Percentiles rank a stretch among this genome's conserved stretches.
phyloP scores from a whole-genome alignment of 495 filamentous ascomycete species.

The Hypomontagnella monticulosa region DNA sequence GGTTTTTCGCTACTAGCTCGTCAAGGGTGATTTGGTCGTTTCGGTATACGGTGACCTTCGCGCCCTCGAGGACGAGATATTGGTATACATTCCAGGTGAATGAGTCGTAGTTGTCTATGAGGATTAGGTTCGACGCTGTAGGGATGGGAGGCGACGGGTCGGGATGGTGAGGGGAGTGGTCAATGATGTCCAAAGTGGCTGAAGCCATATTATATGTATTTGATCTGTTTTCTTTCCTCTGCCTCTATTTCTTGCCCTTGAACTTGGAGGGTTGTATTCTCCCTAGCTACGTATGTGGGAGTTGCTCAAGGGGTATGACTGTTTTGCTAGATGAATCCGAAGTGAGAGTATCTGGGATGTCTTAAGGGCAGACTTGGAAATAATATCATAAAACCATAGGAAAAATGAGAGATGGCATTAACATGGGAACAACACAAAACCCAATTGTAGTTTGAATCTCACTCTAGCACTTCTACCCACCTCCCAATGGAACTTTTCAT shows the following conservation, averaged over 20 bases:
- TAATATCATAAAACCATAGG: too few species aligned
- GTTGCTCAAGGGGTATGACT: background rate
- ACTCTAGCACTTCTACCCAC: constrained; percentile 15
- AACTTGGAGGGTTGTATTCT: background rate
- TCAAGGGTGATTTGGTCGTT: constrained; percentile 92
- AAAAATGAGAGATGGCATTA: background rate
- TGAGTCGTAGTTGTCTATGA: constrained; percentile 99
- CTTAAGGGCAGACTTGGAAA: background rate
- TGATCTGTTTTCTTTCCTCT: background rate
- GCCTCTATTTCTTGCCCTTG: background rate
- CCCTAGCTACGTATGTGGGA: background rate
- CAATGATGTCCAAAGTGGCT: constrained; percentile 66
- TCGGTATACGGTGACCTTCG: constrained; percentile 84
- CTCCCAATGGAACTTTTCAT: background rate
- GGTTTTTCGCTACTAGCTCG: constrained; percentile 80
- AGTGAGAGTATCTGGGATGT: background rate
- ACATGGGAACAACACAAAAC: constrained; percentile 3
- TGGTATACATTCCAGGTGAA: constrained; percentile 99
- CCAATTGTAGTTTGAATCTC: constrained; percentile 8
- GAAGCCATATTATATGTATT: constrained; percentile 50
- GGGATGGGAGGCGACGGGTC: constrained; percentile 71
- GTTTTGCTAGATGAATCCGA: constrained; percentile 1
- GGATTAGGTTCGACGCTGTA: constrained; percentile 86
- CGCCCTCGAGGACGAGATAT: constrained; percentile 93
- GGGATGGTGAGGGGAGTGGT: constrained; percentile 87